These are phyloP conservation scores for Polytrichum commune DNA, from an alignment of 225 moss, liverwort and hornwort genomes.

Conservation along the genomic window DNA sequence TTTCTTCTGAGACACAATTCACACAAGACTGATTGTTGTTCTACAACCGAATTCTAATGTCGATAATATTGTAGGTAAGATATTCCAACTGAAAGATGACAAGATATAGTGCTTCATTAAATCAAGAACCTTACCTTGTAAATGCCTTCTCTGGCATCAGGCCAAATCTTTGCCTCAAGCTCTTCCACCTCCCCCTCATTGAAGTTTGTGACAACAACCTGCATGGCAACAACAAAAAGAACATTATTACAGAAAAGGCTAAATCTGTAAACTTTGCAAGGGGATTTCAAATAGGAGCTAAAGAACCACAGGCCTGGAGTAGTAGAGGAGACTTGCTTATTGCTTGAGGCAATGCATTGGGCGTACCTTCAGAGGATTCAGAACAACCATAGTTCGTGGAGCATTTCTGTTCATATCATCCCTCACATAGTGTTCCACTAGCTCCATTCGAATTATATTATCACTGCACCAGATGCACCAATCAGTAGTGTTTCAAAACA, in stretches of 20 bases:
- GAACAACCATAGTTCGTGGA: conserved; percentile 83
- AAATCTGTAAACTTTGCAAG: no score
- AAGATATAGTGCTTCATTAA: no score
- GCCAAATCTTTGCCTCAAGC: conserved; percentile 93
- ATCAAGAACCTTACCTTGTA: conserved; percentile 60
- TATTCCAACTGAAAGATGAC: no score
- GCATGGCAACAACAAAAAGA: conserved; percentile 3
- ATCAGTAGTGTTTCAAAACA: no score
- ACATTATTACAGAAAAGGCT: not conserved
- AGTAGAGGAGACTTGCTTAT: no score
- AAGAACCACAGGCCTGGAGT: no score
- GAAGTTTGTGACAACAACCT: conserved; percentile 88
- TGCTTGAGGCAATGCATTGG: not conserved
- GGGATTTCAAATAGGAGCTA: no score
- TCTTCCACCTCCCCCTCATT: conserved; percentile 65
- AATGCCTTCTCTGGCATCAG: conserved; percentile 81
- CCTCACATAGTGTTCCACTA: conserved; percentile 92
- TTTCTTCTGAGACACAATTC: no score
- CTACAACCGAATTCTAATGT: no score
- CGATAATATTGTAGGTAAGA: no score
- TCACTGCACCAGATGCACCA: conserved; percentile 45
- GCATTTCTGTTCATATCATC: conserved; percentile 83
- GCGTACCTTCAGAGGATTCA: conserved; percentile 80
- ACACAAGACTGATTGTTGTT: no score
- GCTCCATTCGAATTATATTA: conserved; percentile 85